These are phyloP conservation scores for Flaveria robusta DNA, from an alignment of 129 eudicot species.

Conservation along the genomic window DNA sequence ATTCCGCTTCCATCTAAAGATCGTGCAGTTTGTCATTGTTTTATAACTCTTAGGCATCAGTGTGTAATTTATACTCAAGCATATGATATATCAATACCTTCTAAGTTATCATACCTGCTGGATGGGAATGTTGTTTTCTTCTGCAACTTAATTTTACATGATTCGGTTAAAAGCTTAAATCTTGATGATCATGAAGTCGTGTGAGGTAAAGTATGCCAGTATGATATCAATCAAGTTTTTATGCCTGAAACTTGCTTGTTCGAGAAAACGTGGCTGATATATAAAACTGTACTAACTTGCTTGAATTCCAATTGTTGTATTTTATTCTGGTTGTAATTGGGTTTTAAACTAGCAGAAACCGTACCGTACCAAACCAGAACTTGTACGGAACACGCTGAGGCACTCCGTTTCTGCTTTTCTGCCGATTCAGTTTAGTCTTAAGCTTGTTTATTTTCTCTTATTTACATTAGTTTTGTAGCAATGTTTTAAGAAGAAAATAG, in stretches of 20 bases:
- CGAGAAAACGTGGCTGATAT: neutral
- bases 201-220: neutral
- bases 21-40: conserved; percentile 18
- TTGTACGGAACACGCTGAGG: no score
- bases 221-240: neutral
- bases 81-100: conserved; percentile 27
- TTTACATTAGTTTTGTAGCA: no score
- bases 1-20: conserved; percentile 16
- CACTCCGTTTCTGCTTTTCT: no score
- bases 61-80: conserved; percentile 26
- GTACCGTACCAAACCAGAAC: no score
- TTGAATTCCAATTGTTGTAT: no score
- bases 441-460: no score
- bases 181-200: neutral
- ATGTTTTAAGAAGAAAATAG: no score
- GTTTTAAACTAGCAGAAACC: no score
- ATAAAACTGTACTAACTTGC: neutral
- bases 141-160: neutral
- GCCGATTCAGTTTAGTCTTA: no score
- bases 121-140: neutral
- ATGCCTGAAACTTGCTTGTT: neutral
- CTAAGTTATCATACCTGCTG: conserved; percentile 20
- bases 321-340: no score
- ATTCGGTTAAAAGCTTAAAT: neutral
- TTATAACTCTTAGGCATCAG: conserved; percentile 20